Conservation (phyloP, 2,329 filamentous ascomycete species). For the Talaromyces sp. region DNA sequence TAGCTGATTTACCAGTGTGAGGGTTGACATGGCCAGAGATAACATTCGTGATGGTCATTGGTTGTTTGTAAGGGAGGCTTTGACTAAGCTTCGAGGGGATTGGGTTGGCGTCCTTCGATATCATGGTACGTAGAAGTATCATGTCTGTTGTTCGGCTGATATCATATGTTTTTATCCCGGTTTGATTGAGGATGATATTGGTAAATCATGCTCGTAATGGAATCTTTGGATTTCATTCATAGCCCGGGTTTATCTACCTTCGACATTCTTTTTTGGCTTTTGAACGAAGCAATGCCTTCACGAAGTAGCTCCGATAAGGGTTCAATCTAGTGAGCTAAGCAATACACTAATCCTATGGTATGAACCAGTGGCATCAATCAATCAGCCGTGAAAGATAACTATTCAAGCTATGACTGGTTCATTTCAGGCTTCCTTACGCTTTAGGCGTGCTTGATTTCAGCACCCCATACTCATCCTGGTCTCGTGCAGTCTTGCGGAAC, state of each 20-base stretch:
- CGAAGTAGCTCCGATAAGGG: conserved; percentile 2
- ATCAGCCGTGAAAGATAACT: neutral
- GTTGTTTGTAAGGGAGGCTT: neutral
- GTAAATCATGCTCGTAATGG: neutral
- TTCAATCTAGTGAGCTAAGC: neutral
- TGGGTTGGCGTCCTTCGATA: neutral
- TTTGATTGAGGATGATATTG: neutral
- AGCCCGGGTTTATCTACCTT: neutral
- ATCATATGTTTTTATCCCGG: neutral
- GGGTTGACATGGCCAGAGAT: conserved; percentile 7
- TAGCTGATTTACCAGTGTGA: neutral
- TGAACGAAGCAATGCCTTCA: neutral
- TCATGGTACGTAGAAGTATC: neutral
- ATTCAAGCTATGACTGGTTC: neutral
- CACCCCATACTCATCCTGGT: neutral
- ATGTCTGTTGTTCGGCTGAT: neutral
- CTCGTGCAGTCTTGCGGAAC: neutral
- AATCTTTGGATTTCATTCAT: neutral
- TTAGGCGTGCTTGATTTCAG: neutral
- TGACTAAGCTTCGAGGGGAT: conserved; percentile 4
- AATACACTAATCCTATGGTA: neutral
- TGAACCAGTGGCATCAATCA: neutral
- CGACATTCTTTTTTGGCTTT: neutral
- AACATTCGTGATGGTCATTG: conserved; percentile 5
- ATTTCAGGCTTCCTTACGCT: neutral